Percentiles rank a stretch among this genome's conserved stretches.
Evolutionary conservation across 2,329 filamentous ascomycete genomes (phyloP).

Genomic region (Aaosphaeria arxii): DNA sequence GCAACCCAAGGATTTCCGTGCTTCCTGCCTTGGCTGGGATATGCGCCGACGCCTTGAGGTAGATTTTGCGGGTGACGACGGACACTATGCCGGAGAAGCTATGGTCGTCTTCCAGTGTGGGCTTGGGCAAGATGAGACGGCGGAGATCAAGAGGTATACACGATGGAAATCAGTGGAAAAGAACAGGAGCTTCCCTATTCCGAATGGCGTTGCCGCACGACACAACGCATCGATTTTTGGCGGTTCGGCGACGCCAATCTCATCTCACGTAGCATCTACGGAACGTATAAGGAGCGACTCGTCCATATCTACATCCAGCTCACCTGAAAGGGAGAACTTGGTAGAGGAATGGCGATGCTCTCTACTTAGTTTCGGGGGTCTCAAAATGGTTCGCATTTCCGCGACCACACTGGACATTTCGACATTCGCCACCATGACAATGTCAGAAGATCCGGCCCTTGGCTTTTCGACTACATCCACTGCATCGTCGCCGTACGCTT

Average conservation of each 20-base stretch:
- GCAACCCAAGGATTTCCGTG: slow-evolving; percentile 74
- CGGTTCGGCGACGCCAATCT: slow-evolving; percentile 30
- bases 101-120: slow-evolving; percentile 74
- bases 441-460: slow-evolving; percentile 74
- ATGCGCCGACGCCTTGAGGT: slow-evolving; percentile 84
- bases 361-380: slow-evolving; percentile 58
- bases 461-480: slow-evolving; percentile 55
- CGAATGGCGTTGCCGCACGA: slow-evolving; percentile 12
- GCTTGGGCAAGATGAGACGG: slow-evolving; percentile 55
- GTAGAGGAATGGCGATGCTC: slow-evolving; percentile 67
- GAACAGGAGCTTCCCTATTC: slow-evolving; percentile 12
- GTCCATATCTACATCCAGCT: slow-evolving; percentile 29
- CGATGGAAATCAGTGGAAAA: slow-evolving; percentile 47
- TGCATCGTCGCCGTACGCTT: slow-evolving; percentile 53
- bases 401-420: slow-evolving; percentile 72
- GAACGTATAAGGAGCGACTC: slow-evolving; percentile 29
- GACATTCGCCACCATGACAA: slow-evolving; percentile 65
- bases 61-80: slow-evolving; percentile 82
- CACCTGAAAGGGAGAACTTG: slow-evolving; percentile 31
- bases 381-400: slow-evolving; percentile 62
- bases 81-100: slow-evolving; percentile 71
- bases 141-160: slow-evolving; percentile 57
- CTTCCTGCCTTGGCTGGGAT: slow-evolving; percentile 81
- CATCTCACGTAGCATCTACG: slow-evolving; percentile 8
- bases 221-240: slow-evolving; percentile 50